Evolutionary conservation across 805 yeast species (phyloP).

Genomic region (Starmerella powellii): DNA sequence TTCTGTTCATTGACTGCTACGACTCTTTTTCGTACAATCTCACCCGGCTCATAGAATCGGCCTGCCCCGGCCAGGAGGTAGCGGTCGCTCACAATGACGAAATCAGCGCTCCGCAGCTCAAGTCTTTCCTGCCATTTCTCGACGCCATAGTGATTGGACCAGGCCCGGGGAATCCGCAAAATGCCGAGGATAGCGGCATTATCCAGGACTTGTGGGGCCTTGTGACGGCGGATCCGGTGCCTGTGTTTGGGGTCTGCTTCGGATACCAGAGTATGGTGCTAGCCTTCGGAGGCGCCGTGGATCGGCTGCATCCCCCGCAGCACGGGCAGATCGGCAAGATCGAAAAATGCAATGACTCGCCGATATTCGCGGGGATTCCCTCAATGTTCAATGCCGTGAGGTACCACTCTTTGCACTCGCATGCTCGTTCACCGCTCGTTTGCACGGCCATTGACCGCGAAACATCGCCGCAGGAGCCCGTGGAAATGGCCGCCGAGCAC

Average conservation of each 20-base stretch:
- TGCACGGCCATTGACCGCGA: not conserved
- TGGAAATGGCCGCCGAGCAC: slow-evolving; percentile 75
- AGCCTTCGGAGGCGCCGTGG: slow-evolving; percentile 46
- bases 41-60: slow-evolving; percentile 43
- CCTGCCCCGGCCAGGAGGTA: slow-evolving; percentile 36
- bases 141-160: slow-evolving; percentile 85
- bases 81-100: slow-evolving; percentile 55
- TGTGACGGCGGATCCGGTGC: slow-evolving; percentile 34
- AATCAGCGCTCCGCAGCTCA: slow-evolving; percentile 30
- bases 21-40: slow-evolving; percentile 90
- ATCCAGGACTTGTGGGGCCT: slow-evolving; percentile 44
- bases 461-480: slow-evolving; percentile 7
- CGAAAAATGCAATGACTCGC: slow-evolving; percentile 24
- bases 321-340: slow-evolving; percentile 78
- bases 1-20: slow-evolving; percentile 78
- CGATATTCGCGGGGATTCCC: slow-evolving; percentile 36
- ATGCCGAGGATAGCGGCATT: slow-evolving; percentile 56
- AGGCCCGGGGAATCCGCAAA: slow-evolving; percentile 86
- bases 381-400: slow-evolving; percentile 55
- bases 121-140: slow-evolving; percentile 38
- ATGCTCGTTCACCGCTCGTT: slow-evolving; percentile 6
- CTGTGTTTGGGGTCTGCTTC: slow-evolving; percentile 81
- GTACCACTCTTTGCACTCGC: slow-evolving; percentile 72
- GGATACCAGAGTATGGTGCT: slow-evolving; percentile 80
- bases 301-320: slow-evolving; percentile 43